Evolutionary conservation across 1,139 yeast species (phyloP).

Genomic region (Oligophagozyma castellii): DNA sequence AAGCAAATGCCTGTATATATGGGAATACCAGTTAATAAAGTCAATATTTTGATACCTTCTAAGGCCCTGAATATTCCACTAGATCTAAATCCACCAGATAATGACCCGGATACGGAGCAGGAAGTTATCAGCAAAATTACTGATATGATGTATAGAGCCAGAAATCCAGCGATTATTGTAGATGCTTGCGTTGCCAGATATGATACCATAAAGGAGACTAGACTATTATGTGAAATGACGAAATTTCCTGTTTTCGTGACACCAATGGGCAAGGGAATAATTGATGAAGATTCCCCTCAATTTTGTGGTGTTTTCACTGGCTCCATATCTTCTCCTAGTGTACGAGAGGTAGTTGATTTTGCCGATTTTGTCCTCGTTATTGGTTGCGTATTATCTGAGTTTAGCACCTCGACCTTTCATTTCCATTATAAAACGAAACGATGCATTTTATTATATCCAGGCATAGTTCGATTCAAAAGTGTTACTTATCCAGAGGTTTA

Average conservation of each 20-base stretch:
- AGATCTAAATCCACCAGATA: slow-evolving; percentile 40
- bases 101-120: slow-evolving; percentile 49
- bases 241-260: slow-evolving; percentile 75
- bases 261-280: slow-evolving; percentile 80
- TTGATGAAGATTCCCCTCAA: slow-evolving; percentile 55
- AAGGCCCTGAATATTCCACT: slow-evolving; percentile 42
- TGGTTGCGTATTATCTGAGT: slow-evolving; percentile 73
- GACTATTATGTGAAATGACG: slow-evolving; percentile 46
- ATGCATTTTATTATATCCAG: slow-evolving; percentile 68
- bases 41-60: slow-evolving; percentile 43
- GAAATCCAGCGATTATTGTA: slow-evolving; percentile 58
- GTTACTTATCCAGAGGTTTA: slow-evolving; percentile 63
- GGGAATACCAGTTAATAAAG: slow-evolving; percentile 71
- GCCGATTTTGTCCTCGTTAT: slow-evolving; percentile 65
- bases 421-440: slow-evolving; percentile 64
- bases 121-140: slow-evolving; percentile 52
- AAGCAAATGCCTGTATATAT: slow-evolving; percentile 71
- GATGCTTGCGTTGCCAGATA: slow-evolving; percentile 83
- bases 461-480: slow-evolving; percentile 54
- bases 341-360: slow-evolving; percentile 58
- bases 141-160: slow-evolving; percentile 36
- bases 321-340: slow-evolving; percentile 60
- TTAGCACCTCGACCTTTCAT: slow-evolving; percentile 78
- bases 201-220: slow-evolving; percentile 43
- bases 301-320: slow-evolving; percentile 83